phyloP scores from a whole-genome alignment of 805 yeast species.

The Millerozyma acaciae region DNA sequence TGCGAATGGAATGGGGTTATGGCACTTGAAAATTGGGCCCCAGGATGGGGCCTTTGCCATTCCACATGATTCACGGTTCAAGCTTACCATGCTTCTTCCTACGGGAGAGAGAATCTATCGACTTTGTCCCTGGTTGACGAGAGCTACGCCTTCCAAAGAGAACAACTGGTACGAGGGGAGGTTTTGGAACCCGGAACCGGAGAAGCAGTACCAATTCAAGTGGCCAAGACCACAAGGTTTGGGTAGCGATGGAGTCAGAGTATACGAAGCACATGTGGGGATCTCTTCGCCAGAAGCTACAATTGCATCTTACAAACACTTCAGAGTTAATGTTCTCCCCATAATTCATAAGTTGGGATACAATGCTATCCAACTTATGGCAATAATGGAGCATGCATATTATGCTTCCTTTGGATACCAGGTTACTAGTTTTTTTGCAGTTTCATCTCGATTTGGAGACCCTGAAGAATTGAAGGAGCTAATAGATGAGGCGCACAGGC shows the following conservation, averaged over 20 bases:
- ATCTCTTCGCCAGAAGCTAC: conserved; percentile 88
- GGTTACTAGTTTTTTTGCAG: conserved; percentile 87
- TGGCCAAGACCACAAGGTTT: conserved; percentile 56
- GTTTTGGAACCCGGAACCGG: conserved; percentile 78
- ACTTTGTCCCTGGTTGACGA: conserved; percentile 81
- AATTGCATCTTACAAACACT: conserved; percentile 81
- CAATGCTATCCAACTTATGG: conserved; percentile 93
- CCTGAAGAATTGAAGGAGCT: conserved; percentile 93
- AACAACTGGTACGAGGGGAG: conserved; percentile 70
- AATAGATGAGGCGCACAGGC: conserved; percentile 84
- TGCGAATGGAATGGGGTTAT: conserved; percentile 65
- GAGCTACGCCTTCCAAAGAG: conserved; percentile 73
- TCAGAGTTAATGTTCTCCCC: conserved; percentile 78
- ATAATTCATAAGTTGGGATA: conserved; percentile 80
- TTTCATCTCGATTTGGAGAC: conserved; percentile 85
- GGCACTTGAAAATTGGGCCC: conserved; percentile 55
- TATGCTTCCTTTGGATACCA: conserved; percentile 99
- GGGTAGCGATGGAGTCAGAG: conserved; percentile 51
- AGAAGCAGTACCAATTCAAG: conserved; percentile 52
- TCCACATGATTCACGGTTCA: conserved; percentile 76
- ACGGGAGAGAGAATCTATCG: conserved; percentile 73
- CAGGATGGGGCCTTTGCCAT: conserved; percentile 56
- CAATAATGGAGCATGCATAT: conserved; percentile 97
- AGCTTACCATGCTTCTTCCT: conserved; percentile 60
- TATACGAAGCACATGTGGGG: conserved; percentile 95